These are phyloP conservation scores for Annulohypoxylon stygium DNA, from an alignment of 495 filamentous ascomycete genomes.

Conservation along the genomic window DNA sequence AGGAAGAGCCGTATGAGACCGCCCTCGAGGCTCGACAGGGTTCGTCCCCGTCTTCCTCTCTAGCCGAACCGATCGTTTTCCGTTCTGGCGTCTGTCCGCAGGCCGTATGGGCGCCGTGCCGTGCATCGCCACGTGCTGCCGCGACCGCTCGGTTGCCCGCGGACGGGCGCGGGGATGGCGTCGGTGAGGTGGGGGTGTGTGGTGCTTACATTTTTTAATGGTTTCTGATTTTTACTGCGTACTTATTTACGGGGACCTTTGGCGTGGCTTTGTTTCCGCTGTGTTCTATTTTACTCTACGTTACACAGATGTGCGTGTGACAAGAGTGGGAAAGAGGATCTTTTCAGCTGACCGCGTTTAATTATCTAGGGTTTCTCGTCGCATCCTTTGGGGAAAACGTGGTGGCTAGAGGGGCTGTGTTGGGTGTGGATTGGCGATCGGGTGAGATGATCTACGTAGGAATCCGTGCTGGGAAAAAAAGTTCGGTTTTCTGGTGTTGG, in stretches of 20 bases:
- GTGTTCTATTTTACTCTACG: neutral
- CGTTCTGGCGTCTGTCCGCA: slow-evolving; percentile 5
- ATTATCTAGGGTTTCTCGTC: neutral
- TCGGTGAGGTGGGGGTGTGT: slow-evolving; percentile 57
- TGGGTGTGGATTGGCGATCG: neutral
- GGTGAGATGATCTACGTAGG: no score
- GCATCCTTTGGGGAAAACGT: neutral
- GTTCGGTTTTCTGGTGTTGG: neutral
- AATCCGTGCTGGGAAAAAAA: neutral
- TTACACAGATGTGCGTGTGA: neutral
- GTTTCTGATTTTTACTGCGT: slow-evolving; percentile 58
- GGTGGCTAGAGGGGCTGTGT: neutral
- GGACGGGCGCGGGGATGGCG: slow-evolving; percentile 43
- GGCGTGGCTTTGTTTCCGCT: neutral
- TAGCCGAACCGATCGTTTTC: slow-evolving; percentile 36
- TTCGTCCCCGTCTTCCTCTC: slow-evolving; percentile 1
- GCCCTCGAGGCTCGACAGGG: slow-evolving; percentile 26
- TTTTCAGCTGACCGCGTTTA: slow-evolving; percentile 16
- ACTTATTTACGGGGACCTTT: slow-evolving; percentile 26
- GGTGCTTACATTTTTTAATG: slow-evolving; percentile 60
- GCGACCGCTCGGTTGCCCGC: slow-evolving; percentile 47
- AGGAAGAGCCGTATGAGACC: slow-evolving; percentile 69
- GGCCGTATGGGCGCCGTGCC: slow-evolving; percentile 49
- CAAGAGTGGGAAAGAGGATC: slow-evolving; percentile 1
- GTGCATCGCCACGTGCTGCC: slow-evolving; percentile 65